Evolutionary conservation across 2,329 filamentous ascomycete species (phyloP).

Genomic region (Didymella keratinophila): DNA sequence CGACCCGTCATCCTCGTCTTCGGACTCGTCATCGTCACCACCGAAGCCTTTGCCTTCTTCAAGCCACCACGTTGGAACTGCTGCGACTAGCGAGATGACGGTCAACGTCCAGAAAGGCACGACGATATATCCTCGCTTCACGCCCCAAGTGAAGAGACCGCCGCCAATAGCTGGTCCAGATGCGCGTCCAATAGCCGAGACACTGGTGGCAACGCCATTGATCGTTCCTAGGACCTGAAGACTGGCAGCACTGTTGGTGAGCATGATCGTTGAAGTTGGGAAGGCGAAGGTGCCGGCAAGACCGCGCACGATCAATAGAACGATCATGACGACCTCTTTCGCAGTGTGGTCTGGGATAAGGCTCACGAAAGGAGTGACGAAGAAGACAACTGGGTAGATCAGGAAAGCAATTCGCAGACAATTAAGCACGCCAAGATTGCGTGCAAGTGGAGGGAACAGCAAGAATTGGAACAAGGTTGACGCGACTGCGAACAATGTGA

Average conservation of each 20-base stretch:
- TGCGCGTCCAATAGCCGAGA: slow-evolving; percentile 81
- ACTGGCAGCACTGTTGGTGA: slow-evolving; percentile 84
- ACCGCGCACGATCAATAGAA: slow-evolving; percentile 76
- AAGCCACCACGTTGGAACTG: slow-evolving; percentile 76
- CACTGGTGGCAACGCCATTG: slow-evolving; percentile 87
- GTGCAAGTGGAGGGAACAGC: slow-evolving; percentile 79
- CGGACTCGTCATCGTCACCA: slow-evolving; percentile 48
- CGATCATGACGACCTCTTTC: slow-evolving; percentile 69
- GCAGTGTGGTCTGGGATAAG: slow-evolving; percentile 61
- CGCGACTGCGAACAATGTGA: slow-evolving; percentile 80
- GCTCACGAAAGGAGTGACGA: slow-evolving; percentile 81
- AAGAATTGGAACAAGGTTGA: slow-evolving; percentile 87
- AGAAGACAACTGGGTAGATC: slow-evolving; percentile 76
- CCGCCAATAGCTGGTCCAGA: slow-evolving; percentile 79
- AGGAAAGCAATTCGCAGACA: slow-evolving; percentile 75
- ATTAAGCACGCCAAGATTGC: slow-evolving; percentile 74
- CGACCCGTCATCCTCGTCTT: slow-evolving; percentile 43
- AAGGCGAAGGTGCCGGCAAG: slow-evolving; percentile 83
- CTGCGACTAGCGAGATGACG: slow-evolving; percentile 68
- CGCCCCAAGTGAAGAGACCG: slow-evolving; percentile 76
- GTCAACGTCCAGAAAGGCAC: slow-evolving; percentile 84
- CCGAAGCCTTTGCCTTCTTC: slow-evolving; percentile 75
- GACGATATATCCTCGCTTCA: slow-evolving; percentile 77
- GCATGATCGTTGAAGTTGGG: slow-evolving; percentile 85
- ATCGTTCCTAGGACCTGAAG: slow-evolving; percentile 82